Percentiles rank a stretch among this genome's conserved stretches.
These are phyloP conservation scores for Wallemia ichthyophaga DNA, from an alignment of 1,284 basidiomycete species.

Conservation along the genomic window DNA sequence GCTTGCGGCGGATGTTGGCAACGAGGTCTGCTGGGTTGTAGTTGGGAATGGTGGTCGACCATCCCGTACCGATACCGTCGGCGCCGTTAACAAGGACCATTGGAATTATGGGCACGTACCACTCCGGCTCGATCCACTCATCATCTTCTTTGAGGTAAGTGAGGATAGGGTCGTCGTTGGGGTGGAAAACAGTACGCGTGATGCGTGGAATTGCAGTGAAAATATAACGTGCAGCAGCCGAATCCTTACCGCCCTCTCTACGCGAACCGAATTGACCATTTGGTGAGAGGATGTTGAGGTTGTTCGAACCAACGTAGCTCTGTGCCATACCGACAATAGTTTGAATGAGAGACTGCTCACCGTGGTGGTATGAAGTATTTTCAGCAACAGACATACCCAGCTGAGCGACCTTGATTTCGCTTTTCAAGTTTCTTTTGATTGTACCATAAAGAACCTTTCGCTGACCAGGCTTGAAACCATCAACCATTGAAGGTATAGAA, in stretches of 20 bases:
- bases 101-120: conserved; percentile 71
- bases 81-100: conserved; percentile 77
- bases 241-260: conserved; percentile 62
- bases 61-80: conserved; percentile 96
- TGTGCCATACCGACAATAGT: conserved; percentile 91
- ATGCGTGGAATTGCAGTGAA: conserved; percentile 56
- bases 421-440: conserved; percentile 78
- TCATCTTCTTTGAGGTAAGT: conserved; percentile 70
- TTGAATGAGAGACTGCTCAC: conserved; percentile 51
- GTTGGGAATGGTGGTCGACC: conserved; percentile 79
- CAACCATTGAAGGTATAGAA: conserved; percentile 72
- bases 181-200: conserved; percentile 50
- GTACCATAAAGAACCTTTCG: conserved; percentile 85
- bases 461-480: conserved; percentile 96
- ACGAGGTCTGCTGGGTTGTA: conserved; percentile 84
- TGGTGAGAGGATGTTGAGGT: conserved; percentile 64
- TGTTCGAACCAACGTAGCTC: conserved; percentile 84
- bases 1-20: conserved; percentile 52
- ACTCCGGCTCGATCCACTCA: conserved; percentile 67
- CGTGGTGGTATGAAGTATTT: conserved; percentile 88
- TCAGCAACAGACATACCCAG: conserved; percentile 82
- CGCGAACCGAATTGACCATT: conserved; percentile 66
- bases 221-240: conserved; percentile 90
- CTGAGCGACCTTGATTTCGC: conserved; percentile 88
- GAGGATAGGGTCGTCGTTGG: conserved; percentile 57